Evolutionary conservation across 148 eudicot species (phyloP).

Genomic region (Amaranthus cruentus): DNA sequence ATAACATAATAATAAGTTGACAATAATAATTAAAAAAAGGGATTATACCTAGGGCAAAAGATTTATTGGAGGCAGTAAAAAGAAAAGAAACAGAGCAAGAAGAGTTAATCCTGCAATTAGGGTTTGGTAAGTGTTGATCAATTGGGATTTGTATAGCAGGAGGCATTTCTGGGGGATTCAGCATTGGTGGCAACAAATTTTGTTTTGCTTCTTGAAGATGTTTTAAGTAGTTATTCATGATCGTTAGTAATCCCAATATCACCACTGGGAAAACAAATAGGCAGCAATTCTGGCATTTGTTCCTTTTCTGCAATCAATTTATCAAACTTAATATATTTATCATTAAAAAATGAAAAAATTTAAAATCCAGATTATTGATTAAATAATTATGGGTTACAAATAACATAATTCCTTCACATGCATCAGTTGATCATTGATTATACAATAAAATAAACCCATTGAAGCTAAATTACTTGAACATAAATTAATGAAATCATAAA

Average conservation of each 20-base stretch:
- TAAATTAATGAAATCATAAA: not conserved
- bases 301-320: slow-evolving; percentile 25
- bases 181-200: slow-evolving; percentile 26
- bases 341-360: not conserved
- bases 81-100: slow-evolving; percentile 66
- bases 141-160: slow-evolving; percentile 50
- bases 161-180: slow-evolving; percentile 59
- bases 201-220: not conserved
- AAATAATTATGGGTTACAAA: not conserved
- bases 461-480: not conserved
- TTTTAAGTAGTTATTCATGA: not conserved
- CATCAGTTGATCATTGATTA: too few relatives aligned
- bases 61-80: slow-evolving; percentile 56
- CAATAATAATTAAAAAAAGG: too few relatives aligned
- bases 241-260: slow-evolving; percentile 15
- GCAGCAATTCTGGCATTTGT: slow-evolving; percentile 29
- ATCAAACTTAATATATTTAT: not conserved
- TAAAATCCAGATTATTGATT: not conserved
- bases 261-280: slow-evolving; percentile 20
- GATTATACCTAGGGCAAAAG: slow-evolving; percentile 55
- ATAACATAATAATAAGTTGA: too few relatives aligned
- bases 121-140: slow-evolving; percentile 49
- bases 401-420: too few relatives aligned
- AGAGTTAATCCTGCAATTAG: slow-evolving; percentile 51
- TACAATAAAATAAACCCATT: not conserved